These are phyloP conservation scores for Exidia glandulosa DNA, from an alignment of 768 basidiomycete species.

Conservation along the genomic window DNA sequence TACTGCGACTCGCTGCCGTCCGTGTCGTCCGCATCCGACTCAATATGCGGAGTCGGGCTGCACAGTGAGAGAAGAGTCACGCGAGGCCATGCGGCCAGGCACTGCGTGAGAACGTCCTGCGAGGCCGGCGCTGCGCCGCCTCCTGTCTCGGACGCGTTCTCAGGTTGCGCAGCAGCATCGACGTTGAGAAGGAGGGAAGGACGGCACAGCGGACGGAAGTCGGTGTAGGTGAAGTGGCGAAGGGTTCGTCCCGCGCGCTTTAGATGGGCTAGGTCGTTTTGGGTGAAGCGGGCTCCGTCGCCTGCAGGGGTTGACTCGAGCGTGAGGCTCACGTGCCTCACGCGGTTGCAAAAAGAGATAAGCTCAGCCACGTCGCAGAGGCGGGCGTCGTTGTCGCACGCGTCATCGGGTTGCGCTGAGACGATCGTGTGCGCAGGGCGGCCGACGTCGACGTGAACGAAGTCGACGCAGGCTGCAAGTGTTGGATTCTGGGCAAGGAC, in stretches of 20 bases:
- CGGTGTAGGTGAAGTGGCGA: neutral
- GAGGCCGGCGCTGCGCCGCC: neutral
- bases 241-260: neutral
- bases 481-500: neutral
- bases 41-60: neutral
- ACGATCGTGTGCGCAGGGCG: neutral
- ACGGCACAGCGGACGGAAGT: neutral
- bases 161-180: too few relatives aligned
- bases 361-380: neutral
- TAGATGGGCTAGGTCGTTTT: neutral
- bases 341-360: neutral
- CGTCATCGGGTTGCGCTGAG: too few relatives aligned
- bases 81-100: neutral
- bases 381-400: neutral
- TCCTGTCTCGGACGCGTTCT: neutral
- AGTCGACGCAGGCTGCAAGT: neutral
- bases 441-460: neutral
- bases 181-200: too few relatives aligned
- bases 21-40: neutral
- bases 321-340: neutral
- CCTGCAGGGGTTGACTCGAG: neutral
- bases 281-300: neutral
- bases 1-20: neutral
- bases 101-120: neutral
- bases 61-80: neutral